A percentile compares a stretch with the other conserved stretches of the same genome.
Conservation (phyloP, 2,329 filamentous ascomycete species). For the Amphichorda felina region DNA sequence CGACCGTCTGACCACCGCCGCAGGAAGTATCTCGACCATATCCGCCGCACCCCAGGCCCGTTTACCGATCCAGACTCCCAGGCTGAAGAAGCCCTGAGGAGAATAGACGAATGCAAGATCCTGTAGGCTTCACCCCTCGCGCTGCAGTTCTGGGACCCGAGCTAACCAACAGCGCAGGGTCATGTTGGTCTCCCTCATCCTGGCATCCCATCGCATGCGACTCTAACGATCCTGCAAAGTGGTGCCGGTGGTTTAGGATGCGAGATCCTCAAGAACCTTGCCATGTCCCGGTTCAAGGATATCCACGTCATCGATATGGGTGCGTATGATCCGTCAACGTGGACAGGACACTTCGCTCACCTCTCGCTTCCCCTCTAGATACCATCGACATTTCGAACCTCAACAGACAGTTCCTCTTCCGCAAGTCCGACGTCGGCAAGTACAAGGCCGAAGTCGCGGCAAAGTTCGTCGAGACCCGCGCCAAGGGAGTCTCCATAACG, state of each 20-base stretch:
- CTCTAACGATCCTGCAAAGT: conserved; percentile 28
- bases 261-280: conserved; percentile 92
- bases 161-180: conserved; percentile 3
- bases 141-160: neutral
- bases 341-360: too few relatives aligned
- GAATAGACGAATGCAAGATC: conserved; percentile 61
- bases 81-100: conserved; percentile 37
- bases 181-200: conserved; percentile 3
- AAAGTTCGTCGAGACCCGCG: conserved; percentile 77
- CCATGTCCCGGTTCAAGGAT: conserved; percentile 87
- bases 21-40: conserved; percentile 59
- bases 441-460: conserved; percentile 91
- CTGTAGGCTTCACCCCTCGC: conserved; percentile 38
- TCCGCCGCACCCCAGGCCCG: conserved; percentile 66
- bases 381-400: conserved; percentile 98
- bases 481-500: conserved; percentile 85
- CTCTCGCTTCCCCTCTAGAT: conserved; percentile 39
- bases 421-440: conserved; percentile 81
- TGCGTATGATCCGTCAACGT: conserved; percentile 21
- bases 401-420: conserved; percentile 95
- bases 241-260: conserved; percentile 91
- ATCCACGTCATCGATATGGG: conserved; percentile 99
- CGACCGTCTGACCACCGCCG: neutral
- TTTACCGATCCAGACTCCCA: conserved; percentile 59
- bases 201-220: neutral